phyloP scores from a whole-genome alignment of 768 basidiomycete species.

The Terana coerulea region DNA sequence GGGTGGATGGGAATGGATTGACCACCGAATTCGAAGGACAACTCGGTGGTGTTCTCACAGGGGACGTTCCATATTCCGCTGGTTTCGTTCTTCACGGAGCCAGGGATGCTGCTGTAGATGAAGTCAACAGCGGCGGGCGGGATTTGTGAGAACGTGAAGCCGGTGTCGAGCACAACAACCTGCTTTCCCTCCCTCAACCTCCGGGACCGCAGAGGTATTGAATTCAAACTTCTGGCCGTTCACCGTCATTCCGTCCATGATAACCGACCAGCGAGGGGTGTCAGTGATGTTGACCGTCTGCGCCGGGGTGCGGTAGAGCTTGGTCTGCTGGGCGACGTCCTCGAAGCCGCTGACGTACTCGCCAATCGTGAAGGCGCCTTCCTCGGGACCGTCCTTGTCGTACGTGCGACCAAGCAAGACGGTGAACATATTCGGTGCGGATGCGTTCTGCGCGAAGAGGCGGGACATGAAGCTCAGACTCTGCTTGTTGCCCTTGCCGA shows the following conservation, averaged over 20 bases:
- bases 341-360: conserved; percentile 20
- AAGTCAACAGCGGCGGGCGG: conserved; percentile 23
- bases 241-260: conserved; percentile 40
- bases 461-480: conserved; percentile 21
- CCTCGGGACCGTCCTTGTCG: conserved; percentile 19
- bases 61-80: conserved; percentile 27
- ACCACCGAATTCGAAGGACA: conserved; percentile 35
- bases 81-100: conserved; percentile 22
- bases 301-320: conserved; percentile 35
- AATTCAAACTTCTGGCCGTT: conserved; percentile 51
- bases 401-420: conserved; percentile 22
- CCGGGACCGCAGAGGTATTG: conserved; percentile 23
- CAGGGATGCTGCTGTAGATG: conserved; percentile 29
- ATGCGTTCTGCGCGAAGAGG: conserved; percentile 21
- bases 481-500: conserved; percentile 15
- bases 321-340: conserved; percentile 16
- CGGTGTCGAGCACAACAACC: conserved; percentile 27
- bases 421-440: conserved; percentile 23
- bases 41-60: conserved; percentile 24
- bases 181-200: conserved; percentile 18
- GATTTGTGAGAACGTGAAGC: conserved; percentile 25
- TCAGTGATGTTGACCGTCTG: conserved; percentile 28
- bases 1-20: conserved; percentile 30
- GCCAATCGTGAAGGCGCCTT: conserved; percentile 26
- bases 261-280: conserved; percentile 44